Conservation (phyloP, 768 basidiomycete species). For the Russula griseocarnosa region DNA sequence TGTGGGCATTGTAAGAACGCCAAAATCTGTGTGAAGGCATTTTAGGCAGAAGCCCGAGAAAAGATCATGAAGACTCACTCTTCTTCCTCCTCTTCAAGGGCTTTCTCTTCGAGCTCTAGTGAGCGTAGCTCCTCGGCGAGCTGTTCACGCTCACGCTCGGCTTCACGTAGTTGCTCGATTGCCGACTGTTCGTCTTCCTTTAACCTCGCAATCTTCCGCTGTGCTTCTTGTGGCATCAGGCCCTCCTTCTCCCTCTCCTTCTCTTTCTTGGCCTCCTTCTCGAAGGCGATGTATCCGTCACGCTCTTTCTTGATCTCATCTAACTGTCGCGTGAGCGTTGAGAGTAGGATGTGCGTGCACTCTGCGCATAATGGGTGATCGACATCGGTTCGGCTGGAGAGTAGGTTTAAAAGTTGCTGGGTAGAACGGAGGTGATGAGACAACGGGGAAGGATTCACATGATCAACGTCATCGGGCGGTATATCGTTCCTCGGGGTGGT, state of each 20-base stretch:
- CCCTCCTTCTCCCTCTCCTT: slow-evolving; percentile 66
- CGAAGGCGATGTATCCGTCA: slow-evolving; percentile 91
- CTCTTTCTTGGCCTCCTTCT: slow-evolving; percentile 81
- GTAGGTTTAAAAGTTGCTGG: slow-evolving; percentile 66
- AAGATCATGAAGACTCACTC: slow-evolving; percentile 49
- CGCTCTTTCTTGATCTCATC: slow-evolving; percentile 90
- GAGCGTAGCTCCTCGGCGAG: slow-evolving; percentile 67
- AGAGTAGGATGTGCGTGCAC: slow-evolving; percentile 80
- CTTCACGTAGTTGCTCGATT: slow-evolving; percentile 68
- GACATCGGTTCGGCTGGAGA: slow-evolving; percentile 72
- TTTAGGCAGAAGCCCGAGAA: neutral
- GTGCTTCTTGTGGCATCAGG: slow-evolving; percentile 58
- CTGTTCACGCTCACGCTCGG: slow-evolving; percentile 72
- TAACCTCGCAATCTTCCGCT: slow-evolving; percentile 68
- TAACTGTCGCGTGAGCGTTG: slow-evolving; percentile 69
- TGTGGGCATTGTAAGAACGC: slow-evolving; percentile 71
- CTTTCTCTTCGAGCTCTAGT: slow-evolving; percentile 73
- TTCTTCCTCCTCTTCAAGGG: slow-evolving; percentile 76
- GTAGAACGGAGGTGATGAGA: slow-evolving; percentile 77
- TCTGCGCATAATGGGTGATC: slow-evolving; percentile 95
- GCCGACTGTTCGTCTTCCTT: slow-evolving; percentile 64
- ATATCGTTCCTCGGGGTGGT: slow-evolving; percentile 35
- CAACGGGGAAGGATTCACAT: slow-evolving; percentile 64
- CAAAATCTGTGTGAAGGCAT: slow-evolving; percentile 58
- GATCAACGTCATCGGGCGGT: slow-evolving; percentile 47